Evolutionary conservation across 176 grass and related monocot species (phyloP).

Genomic region (Elaeis guineensis): DNA sequence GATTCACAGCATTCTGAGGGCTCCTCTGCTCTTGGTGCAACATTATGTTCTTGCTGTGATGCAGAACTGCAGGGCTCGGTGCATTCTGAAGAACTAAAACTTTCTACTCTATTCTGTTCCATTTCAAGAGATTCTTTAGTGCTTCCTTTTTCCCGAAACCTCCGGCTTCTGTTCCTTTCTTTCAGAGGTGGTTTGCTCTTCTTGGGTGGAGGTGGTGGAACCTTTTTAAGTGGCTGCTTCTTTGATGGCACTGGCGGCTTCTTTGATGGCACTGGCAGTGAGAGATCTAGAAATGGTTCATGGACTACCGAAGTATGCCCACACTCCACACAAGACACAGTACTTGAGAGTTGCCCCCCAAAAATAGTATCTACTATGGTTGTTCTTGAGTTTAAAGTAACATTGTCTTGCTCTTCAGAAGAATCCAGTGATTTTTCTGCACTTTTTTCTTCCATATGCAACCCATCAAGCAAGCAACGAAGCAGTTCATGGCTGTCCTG

Average conservation of each 20-base stretch:
- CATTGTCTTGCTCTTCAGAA: slow-evolving; percentile 1
- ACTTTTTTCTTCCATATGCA: slow-evolving; percentile 54
- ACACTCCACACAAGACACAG: slow-evolving; percentile 73
- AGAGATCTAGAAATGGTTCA: slow-evolving; percentile 88
- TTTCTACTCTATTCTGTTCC: slow-evolving; percentile 30
- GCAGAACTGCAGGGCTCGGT: slow-evolving; percentile 30
- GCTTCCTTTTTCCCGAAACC: slow-evolving; percentile 29
- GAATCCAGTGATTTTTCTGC: slow-evolving; percentile 35
- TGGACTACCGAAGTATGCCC: slow-evolving; percentile 65
- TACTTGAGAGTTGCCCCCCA: slow-evolving; percentile 78
- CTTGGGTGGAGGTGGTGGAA: too few species aligned
- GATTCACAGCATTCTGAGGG: slow-evolving; percentile 40
- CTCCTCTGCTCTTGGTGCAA: slow-evolving; percentile 30
- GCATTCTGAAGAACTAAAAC: slow-evolving; percentile 26
- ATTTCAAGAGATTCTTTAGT: slow-evolving; percentile 32
- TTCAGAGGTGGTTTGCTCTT: slow-evolving; percentile 30
- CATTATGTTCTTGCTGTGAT: slow-evolving; percentile 38
- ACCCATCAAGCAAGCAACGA: slow-evolving; percentile 82
- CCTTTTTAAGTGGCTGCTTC: too few species aligned
- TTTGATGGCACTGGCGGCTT: slow-evolving; percentile 18
- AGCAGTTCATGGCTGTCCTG: slow-evolving; percentile 98
- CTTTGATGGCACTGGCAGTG: slow-evolving; percentile 76
- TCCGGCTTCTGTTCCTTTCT: slow-evolving; percentile 50
- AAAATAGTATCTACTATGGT: slow-evolving; percentile 70
- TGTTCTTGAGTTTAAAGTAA: slow-evolving; percentile 13